These are phyloP conservation scores for Cyberlindnera maclurae DNA, from an alignment of 805 yeast genomes.

Conservation along the genomic window DNA sequence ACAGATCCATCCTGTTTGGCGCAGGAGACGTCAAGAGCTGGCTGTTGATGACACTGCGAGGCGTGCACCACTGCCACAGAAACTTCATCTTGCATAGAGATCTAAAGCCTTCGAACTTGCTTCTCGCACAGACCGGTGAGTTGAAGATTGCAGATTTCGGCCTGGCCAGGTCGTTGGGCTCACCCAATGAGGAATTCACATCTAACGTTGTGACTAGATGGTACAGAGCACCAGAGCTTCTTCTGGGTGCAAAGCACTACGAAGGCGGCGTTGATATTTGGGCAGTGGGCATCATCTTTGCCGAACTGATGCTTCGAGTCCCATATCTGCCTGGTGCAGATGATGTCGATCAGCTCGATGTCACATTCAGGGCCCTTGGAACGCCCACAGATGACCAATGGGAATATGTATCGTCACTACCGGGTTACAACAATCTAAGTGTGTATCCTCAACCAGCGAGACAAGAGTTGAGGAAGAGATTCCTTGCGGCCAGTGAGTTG, in stretches of 20 bases:
- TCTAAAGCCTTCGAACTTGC: slow-evolving; percentile 84
- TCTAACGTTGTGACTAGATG: slow-evolving; percentile 96
- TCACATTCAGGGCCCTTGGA: slow-evolving; percentile 93
- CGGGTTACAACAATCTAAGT: slow-evolving; percentile 64
- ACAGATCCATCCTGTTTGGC: slow-evolving; percentile 64
- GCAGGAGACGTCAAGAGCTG: slow-evolving; percentile 89
- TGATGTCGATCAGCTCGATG: slow-evolving; percentile 83
- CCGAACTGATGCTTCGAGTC: slow-evolving; percentile 89
- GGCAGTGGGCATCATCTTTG: slow-evolving; percentile 96
- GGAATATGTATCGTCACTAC: slow-evolving; percentile 82
- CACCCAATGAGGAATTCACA: slow-evolving; percentile 70
- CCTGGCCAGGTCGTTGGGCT: slow-evolving; percentile 76
- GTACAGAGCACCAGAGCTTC: slow-evolving; percentile 94
- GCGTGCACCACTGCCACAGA: slow-evolving; percentile 92
- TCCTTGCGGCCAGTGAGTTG: slow-evolving; percentile 82
- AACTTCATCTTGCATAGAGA: slow-evolving; percentile 88
- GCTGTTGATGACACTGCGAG: slow-evolving; percentile 91
- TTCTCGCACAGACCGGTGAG: slow-evolving; percentile 81
- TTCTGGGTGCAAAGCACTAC: slow-evolving; percentile 84
- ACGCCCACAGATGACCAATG: slow-evolving; percentile 90
- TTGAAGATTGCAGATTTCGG: slow-evolving; percentile 97
- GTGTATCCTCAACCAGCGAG: slow-evolving; percentile 80
- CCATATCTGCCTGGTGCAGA: slow-evolving; percentile 93
- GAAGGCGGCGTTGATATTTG: slow-evolving; percentile 88
- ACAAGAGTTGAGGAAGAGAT: slow-evolving; percentile 72